Evolutionary conservation across 768 basidiomycete genomes (phyloP).

Genomic region (Astraeus odoratus): DNA sequence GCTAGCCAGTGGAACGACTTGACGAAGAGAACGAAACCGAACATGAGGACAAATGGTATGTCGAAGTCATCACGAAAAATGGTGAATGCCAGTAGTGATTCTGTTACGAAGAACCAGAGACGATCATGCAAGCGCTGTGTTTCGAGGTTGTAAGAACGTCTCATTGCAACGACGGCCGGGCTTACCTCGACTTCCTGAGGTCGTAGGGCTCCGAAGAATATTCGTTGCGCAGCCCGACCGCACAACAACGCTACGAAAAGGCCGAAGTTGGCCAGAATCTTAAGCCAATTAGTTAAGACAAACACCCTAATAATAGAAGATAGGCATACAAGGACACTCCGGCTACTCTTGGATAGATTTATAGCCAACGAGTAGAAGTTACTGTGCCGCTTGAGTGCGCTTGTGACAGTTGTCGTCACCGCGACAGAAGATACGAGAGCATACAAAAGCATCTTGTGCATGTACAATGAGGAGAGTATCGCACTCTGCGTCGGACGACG

Average conservation of each 20-base stretch:
- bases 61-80: constrained; percentile 97
- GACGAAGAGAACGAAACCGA: constrained; percentile 87
- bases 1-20: constrained; percentile 99
- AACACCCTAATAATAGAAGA: background rate
- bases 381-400: constrained; percentile 74
- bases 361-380: constrained; percentile 96
- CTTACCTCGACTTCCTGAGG: constrained; percentile 88
- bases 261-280: constrained; percentile 91
- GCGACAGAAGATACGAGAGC: constrained; percentile 57
- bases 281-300: constrained; percentile 3
- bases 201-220: constrained; percentile 89
- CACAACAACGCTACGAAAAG: constrained; percentile 69
- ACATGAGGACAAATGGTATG: constrained; percentile 88
- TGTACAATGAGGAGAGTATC: constrained; percentile 42
- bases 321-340: constrained; percentile 76
- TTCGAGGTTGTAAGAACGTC: background rate
- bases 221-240: constrained; percentile 70
- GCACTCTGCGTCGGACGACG: constrained; percentile 47
- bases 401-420: constrained; percentile 65
- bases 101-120: constrained; percentile 96
- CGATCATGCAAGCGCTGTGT: constrained; percentile 87
- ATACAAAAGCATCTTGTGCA: constrained; percentile 68
- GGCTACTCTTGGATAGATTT: constrained; percentile 85
- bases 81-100: constrained; percentile 91
- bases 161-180: constrained; percentile 1